Conservation (phyloP, 1,284 basidiomycete genomes). For the Schizophyllum amplum region DNA sequence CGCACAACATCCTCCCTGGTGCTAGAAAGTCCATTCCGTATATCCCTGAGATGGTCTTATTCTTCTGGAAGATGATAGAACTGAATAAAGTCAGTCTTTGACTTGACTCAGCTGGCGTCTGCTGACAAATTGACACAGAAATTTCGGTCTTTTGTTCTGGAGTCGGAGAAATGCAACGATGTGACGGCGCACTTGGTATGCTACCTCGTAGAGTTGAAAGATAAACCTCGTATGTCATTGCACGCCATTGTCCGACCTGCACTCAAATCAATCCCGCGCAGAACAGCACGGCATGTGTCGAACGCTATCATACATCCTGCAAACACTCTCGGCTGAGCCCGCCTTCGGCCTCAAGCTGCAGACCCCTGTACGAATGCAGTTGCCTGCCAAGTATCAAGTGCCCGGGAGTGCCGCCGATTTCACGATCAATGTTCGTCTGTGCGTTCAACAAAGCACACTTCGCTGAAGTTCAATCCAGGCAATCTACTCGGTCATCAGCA, state of each 20-base stretch:
- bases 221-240: constrained; percentile 68
- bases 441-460: background rate
- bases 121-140: constrained; percentile 41
- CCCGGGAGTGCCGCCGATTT: constrained; percentile 79
- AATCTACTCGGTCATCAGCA: constrained; percentile 83
- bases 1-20: constrained; percentile 75
- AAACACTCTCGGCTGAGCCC: constrained; percentile 81
- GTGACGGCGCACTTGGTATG: constrained; percentile 72
- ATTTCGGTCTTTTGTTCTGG: constrained; percentile 75
- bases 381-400: constrained; percentile 70
- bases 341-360: constrained; percentile 66
- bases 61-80: constrained; percentile 89
- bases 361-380: constrained; percentile 49
- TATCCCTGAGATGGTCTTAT: constrained; percentile 73
- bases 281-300: constrained; percentile 90
- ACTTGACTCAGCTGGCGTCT: constrained; percentile 2
- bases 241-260: background rate
- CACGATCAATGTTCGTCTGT: constrained; percentile 65
- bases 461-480: constrained; percentile 38
- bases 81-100: constrained; percentile 67
- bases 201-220: constrained; percentile 79
- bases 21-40: constrained; percentile 76
- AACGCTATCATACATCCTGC: constrained; percentile 85
- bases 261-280: constrained; percentile 21
- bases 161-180: constrained; percentile 72